Evolutionary conservation across 1,284 basidiomycete species (phyloP), one percentile per base, ranked within the genome.

Genomic region (Cryptococcus neoformans): DNA sequence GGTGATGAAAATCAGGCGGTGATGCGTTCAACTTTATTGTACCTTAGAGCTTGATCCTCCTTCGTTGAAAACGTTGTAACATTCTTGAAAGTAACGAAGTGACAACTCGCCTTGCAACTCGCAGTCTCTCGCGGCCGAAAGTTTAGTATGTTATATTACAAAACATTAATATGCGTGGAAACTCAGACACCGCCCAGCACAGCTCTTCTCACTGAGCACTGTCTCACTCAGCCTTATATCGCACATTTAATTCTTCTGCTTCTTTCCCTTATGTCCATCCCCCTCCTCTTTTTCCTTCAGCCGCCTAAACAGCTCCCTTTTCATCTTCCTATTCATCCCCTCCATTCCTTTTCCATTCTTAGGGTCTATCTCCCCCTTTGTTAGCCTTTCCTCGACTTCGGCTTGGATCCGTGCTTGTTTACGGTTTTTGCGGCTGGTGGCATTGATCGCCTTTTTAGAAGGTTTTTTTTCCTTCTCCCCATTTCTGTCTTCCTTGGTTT

Each of bases 271-370:
- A 11, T 36, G 17, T 37, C 56, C 46, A 11, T 34, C 39, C 11
- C 49, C 42, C 35, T 41, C 51, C 14, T 46, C 47, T 14, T 56
- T 49, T 41, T n/a, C 28, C 51, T 39, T 60, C 50, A 47, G 49
- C 50, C 45, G 46, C 11, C 36, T 38, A 44, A 44, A 53, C 17
- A 64, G 46, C 50, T 60, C 53, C 47, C 63, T 51, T 42, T 58
- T 59, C 6, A 59, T 60, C 41, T 59, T 52, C 51, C 62, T 58
- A 28, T 28, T 28, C 28, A 28, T 28, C 28, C 28, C 28, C 28
- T 28, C 28, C 28, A 28, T 28, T 28, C 28, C 28, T 28, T 28
- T 28, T 28, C 28, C 28, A 28, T 3, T 28, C 28, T 28, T 28
- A 28, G 4, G 28, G 4, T 28, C 28, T 28, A 28, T 28, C 28